Evolutionary conservation across 371 early-diverging fungal species (phyloP), one percentile per base, ranked within the genome.

Genomic region (Mortierella sp.): DNA sequence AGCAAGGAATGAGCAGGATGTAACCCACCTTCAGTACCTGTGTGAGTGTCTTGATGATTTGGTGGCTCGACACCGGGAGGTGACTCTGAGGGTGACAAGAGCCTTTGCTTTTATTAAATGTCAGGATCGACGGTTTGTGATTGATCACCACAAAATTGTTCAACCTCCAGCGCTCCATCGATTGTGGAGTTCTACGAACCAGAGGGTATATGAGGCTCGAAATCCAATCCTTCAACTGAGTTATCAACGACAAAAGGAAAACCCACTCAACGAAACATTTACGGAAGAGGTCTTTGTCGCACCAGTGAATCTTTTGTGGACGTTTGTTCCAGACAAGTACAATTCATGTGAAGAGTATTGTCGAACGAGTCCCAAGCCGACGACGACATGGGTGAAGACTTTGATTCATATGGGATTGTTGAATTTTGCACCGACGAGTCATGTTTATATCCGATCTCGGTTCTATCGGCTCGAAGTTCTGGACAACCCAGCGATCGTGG

Each of bases 401-500:
- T 9, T 37, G 37, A 9, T 37, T 9, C 37, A 37, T 37, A 37
- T 37, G 37, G 37, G 5, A 37, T 3, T 37, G 37, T 9, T 37
- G 37, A 37, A 37, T 37, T 37, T 37, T 37, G 37, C 37, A 5
- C 37, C 37, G 37, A 37, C 37, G 9, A 37, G 37, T 9, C 37
- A 37, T 37, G 37, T 37, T 37, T 37, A 37, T 37, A 37, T 37
- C 37, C 37, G 37, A 9, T 5, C 37, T 37, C 37, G 37, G 5
- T 37, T 37, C 37, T 37, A 37, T 37, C 37, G 37, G 9, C 37
- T 59, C 1, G 37, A 50, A 11, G 44, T 48, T 5, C 59, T 72
- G 23, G 73, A 72, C 48, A 72, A 72, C 23, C 73, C 73, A 1
- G 73, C 73, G 16, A 53, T 72, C 16, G 67, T 57, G 1, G 67